A percentile compares a stretch with the other conserved stretches of the same genome.
phyloP scores from a whole-genome alignment of 768 basidiomycete genomes.

The Leucogyrophana mollusca region DNA sequence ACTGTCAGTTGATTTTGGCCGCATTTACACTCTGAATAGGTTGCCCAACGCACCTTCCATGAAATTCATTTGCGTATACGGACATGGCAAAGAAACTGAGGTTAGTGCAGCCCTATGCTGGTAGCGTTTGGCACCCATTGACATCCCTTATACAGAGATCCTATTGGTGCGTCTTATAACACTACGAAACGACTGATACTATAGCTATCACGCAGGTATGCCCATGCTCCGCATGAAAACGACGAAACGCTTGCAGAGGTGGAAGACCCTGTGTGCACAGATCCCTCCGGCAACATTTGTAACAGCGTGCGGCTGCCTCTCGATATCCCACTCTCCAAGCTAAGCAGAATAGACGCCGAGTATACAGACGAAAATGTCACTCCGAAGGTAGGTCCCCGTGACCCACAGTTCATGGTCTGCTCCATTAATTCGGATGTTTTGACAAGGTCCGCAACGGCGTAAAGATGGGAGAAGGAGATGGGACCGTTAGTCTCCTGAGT shows the following conservation, averaged over 20 bases:
- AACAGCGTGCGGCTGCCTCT: constrained; percentile 42
- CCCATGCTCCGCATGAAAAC: constrained; percentile 64
- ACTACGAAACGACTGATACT: neutral
- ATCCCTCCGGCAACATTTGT: constrained; percentile 42
- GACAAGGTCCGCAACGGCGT: constrained; percentile 75
- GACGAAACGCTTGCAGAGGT: constrained; percentile 55
- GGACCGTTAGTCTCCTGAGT: constrained; percentile 83
- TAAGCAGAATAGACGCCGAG: constrained; percentile 83
- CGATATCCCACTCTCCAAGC: constrained; percentile 53
- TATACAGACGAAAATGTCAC: constrained; percentile 61
- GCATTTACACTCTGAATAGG: constrained; percentile 33
- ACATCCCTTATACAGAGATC: constrained; percentile 55
- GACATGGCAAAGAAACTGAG: constrained; percentile 95
- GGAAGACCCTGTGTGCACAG: constrained; percentile 41
- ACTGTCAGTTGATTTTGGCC: neutral
- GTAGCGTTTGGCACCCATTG: constrained; percentile 2
- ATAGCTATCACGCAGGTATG: constrained; percentile 50
- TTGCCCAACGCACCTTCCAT: constrained; percentile 89
- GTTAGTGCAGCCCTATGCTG: constrained; percentile 35
- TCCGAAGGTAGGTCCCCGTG: constrained; percentile 48
- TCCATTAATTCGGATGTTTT: neutral
- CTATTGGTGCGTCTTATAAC: constrained; percentile 60
- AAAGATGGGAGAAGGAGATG: constrained; percentile 93
- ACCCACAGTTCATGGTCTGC: too few relatives aligned
- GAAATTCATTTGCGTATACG: constrained; percentile 92